Conservation (phyloP, 2,329 filamentous ascomycete genomes). For the Tympanopsis confertula region DNA sequence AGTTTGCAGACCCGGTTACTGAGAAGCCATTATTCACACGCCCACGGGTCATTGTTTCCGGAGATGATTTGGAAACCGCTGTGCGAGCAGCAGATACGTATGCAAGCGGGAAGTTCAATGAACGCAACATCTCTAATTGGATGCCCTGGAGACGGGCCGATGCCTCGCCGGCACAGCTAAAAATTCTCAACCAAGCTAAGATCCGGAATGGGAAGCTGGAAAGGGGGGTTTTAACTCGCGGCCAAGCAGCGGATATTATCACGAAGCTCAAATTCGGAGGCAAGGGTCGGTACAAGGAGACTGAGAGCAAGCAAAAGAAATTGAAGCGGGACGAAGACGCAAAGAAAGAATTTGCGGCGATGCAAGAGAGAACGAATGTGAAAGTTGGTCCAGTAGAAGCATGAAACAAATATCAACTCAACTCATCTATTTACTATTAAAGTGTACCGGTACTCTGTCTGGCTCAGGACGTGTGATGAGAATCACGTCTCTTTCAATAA, state of each 20-base stretch:
- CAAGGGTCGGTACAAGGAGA: slow-evolving; percentile 31
- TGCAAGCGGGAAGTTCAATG: neutral
- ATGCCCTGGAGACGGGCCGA: neutral
- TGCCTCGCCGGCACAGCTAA: neutral
- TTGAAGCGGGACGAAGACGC: neutral
- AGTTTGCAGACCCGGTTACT: neutral
- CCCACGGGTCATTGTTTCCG: neutral
- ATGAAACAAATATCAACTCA: too few species aligned
- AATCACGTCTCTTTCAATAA: too few species aligned
- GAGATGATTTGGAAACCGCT: neutral
- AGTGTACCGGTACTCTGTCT: too few species aligned
- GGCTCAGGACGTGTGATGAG: too few species aligned
- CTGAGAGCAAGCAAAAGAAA: slow-evolving; percentile 21
- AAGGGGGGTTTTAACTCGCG: slow-evolving; percentile 35
- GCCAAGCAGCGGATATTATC: slow-evolving; percentile 49
- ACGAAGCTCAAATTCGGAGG: slow-evolving; percentile 50
- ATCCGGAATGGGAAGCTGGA: slow-evolving; percentile 9
- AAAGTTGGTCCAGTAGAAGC: neutral
- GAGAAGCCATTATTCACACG: neutral
- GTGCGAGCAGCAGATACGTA: neutral
- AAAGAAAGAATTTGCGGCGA: neutral
- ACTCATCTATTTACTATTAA: too few species aligned
- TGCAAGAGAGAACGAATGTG: neutral
- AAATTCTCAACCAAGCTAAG: neutral
- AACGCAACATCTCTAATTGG: neutral